phyloP scores from a whole-genome alignment of 2,329 filamentous ascomycete species.

The Raffaelea albimanens region DNA sequence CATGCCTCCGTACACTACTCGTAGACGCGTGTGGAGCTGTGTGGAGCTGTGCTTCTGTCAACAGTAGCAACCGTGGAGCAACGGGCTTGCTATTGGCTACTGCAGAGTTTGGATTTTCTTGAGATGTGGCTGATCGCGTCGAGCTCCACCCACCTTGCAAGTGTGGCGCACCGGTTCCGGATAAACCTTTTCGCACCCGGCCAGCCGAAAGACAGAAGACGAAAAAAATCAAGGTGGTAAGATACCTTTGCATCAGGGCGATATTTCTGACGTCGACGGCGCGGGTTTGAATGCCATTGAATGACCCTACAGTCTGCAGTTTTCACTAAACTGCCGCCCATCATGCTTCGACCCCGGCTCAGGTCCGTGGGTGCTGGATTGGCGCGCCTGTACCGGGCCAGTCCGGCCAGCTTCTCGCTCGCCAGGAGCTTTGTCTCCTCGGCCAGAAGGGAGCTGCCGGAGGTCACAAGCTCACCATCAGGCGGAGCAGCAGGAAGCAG shows the following conservation, averaged over 20 bases:
- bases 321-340: slow-evolving; percentile 7
- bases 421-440: slow-evolving; percentile 17
- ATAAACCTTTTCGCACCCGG: too few relatives aligned
- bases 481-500: not conserved
- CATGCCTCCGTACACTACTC: not conserved
- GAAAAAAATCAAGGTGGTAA: too few relatives aligned
- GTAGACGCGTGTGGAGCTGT: slow-evolving; percentile 1
- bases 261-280: not conserved
- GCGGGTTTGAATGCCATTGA: too few relatives aligned
- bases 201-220: too few relatives aligned
- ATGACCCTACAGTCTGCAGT: too few relatives aligned
- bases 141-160: not conserved
- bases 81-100: slow-evolving; percentile 40
- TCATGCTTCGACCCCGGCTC: slow-evolving; percentile 60
- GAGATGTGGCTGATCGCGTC: slow-evolving; percentile 16
- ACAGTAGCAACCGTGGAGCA: slow-evolving; percentile 49
- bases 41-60: slow-evolving; percentile 23
- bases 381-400: slow-evolving; percentile 11
- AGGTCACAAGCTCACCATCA: not conserved
- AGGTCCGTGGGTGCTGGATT: slow-evolving; percentile 30
- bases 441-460: slow-evolving; percentile 6
- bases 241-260: too few relatives aligned
- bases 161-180: not conserved
- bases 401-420: slow-evolving; percentile 1
- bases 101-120: slow-evolving; percentile 14